A percentile compares a stretch with the other conserved stretches of the same genome.
Conservation (phyloP, 2,329 filamentous ascomycete species). For the Fusarium sp. region DNA sequence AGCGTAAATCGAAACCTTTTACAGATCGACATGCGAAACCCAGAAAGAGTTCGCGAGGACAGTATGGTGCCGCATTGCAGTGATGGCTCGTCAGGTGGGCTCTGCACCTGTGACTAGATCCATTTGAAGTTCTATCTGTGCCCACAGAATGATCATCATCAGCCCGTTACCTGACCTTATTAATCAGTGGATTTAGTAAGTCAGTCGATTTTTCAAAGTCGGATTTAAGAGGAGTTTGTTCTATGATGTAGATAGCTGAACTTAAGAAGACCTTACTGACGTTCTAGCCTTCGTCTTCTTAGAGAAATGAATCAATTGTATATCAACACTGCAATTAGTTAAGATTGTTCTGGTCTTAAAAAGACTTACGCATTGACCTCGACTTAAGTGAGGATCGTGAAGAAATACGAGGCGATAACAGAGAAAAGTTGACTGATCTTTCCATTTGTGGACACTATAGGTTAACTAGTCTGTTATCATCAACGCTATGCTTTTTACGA, state of each 20-base stretch:
- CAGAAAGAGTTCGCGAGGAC: fast-evolving
- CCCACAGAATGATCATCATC: no score
- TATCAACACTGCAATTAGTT: fast-evolving
- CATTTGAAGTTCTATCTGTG: fast-evolving
- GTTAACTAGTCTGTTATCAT: background rate
- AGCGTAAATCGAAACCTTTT: fast-evolving
- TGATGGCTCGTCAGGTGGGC: fast-evolving
- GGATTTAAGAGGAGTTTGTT: no score
- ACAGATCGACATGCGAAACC: background rate
- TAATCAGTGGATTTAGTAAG: no score
- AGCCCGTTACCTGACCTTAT: no score
- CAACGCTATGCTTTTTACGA: background rate
- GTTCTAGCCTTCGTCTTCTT: background rate
- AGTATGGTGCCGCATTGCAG: no score
- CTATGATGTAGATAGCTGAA: no score
- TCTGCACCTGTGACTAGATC: no score
- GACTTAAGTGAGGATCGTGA: background rate
- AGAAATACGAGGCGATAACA: background rate
- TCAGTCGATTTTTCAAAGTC: no score
- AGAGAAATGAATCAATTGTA: fast-evolving
- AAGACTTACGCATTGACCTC: background rate
- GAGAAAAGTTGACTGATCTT: background rate
- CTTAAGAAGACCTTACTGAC: no score
- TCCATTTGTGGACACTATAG: background rate
- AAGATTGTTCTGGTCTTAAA: fast-evolving